These are phyloP conservation scores for Aschersonia sp. DNA, from an alignment of 2,329 filamentous ascomycete species.

Conservation along the genomic window DNA sequence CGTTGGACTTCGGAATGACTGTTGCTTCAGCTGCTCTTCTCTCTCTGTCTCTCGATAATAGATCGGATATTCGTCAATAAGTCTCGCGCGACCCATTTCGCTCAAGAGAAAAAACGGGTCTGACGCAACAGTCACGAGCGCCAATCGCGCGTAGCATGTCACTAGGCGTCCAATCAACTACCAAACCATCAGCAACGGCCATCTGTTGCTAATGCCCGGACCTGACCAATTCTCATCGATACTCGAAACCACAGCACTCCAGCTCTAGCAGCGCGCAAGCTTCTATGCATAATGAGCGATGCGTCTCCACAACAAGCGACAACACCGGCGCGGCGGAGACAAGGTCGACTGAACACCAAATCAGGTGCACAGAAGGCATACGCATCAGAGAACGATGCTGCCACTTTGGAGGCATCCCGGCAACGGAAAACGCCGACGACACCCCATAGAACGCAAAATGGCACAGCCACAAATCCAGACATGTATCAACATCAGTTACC, in stretches of 20 bases:
- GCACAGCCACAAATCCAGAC: constrained; percentile 16
- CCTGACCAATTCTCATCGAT: not conserved
- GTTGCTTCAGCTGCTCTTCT: too few species aligned
- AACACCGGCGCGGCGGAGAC: constrained; percentile 21
- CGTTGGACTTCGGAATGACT: too few species aligned
- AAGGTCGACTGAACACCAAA: constrained; percentile 26
- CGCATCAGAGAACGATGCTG: constrained; percentile 41
- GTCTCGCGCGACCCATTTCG: too few species aligned
- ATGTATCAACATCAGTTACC: constrained; percentile 11
- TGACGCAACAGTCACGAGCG: too few species aligned
- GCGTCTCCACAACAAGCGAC: constrained; percentile 5
- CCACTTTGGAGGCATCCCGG: constrained; percentile 16
- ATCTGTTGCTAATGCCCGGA: not conserved
- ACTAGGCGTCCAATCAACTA: too few species aligned
- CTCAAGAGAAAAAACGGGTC: too few species aligned
- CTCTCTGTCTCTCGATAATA: too few species aligned
- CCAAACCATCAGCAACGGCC: too few species aligned
- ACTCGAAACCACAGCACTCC: not conserved
- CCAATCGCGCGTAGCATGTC: too few species aligned
- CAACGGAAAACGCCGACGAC: constrained; percentile 25
- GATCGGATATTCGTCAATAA: too few species aligned
- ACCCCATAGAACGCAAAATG: constrained; percentile 27
- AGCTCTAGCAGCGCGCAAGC: not conserved
- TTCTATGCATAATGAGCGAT: constrained; percentile 2
- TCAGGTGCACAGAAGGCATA: constrained; percentile 36